phyloP scores from a whole-genome alignment of 192 early-diverging fungal genomes.

The Rhizophlyctis rosea region DNA sequence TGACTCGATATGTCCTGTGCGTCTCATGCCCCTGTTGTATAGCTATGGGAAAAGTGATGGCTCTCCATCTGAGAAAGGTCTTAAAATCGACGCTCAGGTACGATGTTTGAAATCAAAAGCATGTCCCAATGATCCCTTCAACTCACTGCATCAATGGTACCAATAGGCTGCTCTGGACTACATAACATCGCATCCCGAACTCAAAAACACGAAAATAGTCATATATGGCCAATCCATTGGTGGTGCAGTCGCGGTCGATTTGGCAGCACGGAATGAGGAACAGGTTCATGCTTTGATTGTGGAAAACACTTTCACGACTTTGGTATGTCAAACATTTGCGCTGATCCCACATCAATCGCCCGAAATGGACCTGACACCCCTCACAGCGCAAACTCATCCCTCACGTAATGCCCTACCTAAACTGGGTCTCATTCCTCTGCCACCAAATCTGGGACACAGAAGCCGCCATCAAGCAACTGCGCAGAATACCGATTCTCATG shows the following conservation, averaged over 20 bases:
- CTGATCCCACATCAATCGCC: background rate
- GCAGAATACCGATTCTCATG: constrained; percentile 70
- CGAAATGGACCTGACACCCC: background rate
- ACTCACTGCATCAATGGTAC: constrained; percentile 6
- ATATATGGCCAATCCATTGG: constrained; percentile 96
- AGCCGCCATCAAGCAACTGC: constrained; percentile 60
- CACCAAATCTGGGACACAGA: constrained; percentile 91
- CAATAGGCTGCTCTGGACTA: constrained; percentile 77
- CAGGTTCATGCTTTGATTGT: constrained; percentile 78
- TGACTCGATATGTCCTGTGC: background rate
- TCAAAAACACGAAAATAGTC: constrained; percentile 74
- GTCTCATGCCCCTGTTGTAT: too few species aligned
- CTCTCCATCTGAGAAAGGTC: constrained; percentile 77
- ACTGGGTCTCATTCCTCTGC: constrained; percentile 70
- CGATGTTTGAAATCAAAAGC: background rate
- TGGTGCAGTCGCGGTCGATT: constrained; percentile 90
- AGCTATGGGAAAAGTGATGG: constrained; percentile 90
- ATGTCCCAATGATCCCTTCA: background rate
- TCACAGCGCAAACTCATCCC: constrained; percentile 82
- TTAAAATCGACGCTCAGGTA: constrained; percentile 84
- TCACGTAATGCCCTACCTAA: constrained; percentile 72
- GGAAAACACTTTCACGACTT: constrained; percentile 91
- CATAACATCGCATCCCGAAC: constrained; percentile 68
- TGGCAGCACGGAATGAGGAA: constrained; percentile 74
- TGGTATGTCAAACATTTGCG: constrained; percentile 50